Percentiles rank a stretch among this genome's conserved stretches.
phyloP scores from a whole-genome alignment of 768 basidiomycete species.

The Russula lepida region DNA sequence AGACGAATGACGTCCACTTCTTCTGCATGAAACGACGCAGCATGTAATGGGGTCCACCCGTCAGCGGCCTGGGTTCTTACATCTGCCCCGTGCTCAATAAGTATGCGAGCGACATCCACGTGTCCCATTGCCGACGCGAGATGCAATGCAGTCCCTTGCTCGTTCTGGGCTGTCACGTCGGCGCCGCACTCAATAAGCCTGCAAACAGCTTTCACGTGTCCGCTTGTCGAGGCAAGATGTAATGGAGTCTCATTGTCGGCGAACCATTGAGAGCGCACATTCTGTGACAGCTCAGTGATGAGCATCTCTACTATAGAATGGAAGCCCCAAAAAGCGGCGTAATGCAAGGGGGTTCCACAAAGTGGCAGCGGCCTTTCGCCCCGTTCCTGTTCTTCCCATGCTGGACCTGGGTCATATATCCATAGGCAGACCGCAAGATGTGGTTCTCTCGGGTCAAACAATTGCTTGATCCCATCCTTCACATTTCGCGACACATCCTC shows the following conservation, averaged over 20 bases:
- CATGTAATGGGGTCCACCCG: background rate
- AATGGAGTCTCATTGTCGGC: background rate
- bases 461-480: background rate
- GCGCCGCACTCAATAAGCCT: background rate
- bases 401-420: background rate
- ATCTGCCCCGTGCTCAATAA: background rate
- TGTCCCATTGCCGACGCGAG: background rate
- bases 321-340: background rate
- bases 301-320: background rate
- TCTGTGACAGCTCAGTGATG: background rate
- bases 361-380: background rate
- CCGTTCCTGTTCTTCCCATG: background rate
- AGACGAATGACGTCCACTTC: background rate
- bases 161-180: background rate
- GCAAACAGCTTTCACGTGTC: background rate
- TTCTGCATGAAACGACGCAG: background rate
- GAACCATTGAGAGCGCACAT: background rate
- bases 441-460: background rate
- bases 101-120: background rate
- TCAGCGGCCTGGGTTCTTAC: background rate
- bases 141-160: background rate
- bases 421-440: background rate
- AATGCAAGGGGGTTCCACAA: background rate
- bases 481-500: background rate
- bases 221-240: background rate